Conservation (phyloP, 306 rosid genomes). For the Acacia melanoxylon region DNA sequence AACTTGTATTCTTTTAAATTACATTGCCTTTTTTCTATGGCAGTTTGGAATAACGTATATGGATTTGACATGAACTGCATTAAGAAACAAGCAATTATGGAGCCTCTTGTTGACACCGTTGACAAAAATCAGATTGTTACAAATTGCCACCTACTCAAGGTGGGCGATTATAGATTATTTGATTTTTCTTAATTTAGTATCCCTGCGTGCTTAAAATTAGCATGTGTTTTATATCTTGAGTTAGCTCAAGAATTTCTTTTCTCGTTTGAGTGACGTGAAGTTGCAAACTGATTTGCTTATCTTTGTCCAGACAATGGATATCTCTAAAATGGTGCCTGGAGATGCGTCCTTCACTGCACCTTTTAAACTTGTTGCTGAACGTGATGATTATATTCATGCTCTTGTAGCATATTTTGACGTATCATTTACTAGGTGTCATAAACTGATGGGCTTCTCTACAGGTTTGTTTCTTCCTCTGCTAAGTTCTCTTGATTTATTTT, state of each 20-base stretch:
- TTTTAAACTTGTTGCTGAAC: constrained; percentile 86
- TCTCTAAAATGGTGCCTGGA: constrained; percentile 94
- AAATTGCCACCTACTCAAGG: constrained; percentile 91
- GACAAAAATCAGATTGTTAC: constrained; percentile 96
- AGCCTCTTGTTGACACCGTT: constrained; percentile 97
- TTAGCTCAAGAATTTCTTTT: not conserved
- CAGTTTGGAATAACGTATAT: constrained; percentile 96
- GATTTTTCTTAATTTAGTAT: constrained; percentile 2
- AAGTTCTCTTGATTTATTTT: constrained; percentile 6
- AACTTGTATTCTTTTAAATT: not conserved
- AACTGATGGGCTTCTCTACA: constrained; percentile 94
- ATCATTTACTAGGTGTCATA: constrained; percentile 87
- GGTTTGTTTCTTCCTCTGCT: constrained; percentile 49
- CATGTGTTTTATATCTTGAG: not conserved
- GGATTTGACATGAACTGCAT: constrained; percentile 99
- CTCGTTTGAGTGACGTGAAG: constrained; percentile 3
- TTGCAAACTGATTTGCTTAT: constrained; percentile 25
- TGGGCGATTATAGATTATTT: constrained; percentile 26
- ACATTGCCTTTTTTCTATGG: constrained; percentile 19
- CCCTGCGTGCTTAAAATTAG: not conserved
- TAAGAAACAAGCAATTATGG: constrained; percentile 92
- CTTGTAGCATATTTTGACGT: constrained; percentile 98
- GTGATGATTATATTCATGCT: constrained; percentile 91
- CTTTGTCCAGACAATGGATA: constrained; percentile 86
- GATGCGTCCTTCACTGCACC: constrained; percentile 92